A percentile compares a stretch with the other conserved stretches of the same genome.
Evolutionary conservation across 805 yeast genomes (phyloP).

Genomic region (Alloascoidea hylecoeti): DNA sequence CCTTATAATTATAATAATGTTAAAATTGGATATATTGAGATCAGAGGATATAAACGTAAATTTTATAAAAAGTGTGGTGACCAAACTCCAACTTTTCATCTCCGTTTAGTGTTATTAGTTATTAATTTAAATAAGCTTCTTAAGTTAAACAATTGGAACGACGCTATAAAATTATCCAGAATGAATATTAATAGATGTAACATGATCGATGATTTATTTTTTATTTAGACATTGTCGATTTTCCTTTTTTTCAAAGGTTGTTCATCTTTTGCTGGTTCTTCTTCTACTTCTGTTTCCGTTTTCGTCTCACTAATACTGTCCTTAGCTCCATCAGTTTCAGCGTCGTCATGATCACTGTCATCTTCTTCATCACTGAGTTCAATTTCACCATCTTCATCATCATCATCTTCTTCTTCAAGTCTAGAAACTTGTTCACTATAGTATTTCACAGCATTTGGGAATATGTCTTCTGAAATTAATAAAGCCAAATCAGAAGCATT

Average conservation of each 20-base stretch:
- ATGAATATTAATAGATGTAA: no score
- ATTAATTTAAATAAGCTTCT: no score
- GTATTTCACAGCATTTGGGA: constrained; percentile 3
- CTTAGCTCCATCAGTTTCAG: background rate
- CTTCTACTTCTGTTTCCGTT: background rate
- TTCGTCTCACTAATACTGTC: background rate
- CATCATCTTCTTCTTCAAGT: constrained; percentile 1
- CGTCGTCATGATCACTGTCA: constrained; percentile 1
- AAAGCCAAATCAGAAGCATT: constrained; percentile 2
- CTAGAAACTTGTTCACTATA: background rate
- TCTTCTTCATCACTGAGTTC: constrained; percentile 1
- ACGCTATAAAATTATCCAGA: no score
- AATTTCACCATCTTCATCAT: constrained; percentile 1
- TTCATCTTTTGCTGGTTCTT: background rate
- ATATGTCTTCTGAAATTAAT: constrained; percentile 1
- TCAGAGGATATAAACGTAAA: no score
- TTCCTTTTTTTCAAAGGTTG: background rate
- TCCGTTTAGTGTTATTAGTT: no score
- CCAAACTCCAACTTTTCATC: no score
- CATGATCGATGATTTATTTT: no score
- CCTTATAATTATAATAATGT: no score
- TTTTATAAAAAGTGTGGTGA: no score
- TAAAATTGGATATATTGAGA: no score
- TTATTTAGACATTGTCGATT: background rate
- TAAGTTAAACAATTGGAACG: no score